Base-by-base conservation (phyloP, 768 basidiomycete genomes). In the Boletus rex-veris region DNA sequence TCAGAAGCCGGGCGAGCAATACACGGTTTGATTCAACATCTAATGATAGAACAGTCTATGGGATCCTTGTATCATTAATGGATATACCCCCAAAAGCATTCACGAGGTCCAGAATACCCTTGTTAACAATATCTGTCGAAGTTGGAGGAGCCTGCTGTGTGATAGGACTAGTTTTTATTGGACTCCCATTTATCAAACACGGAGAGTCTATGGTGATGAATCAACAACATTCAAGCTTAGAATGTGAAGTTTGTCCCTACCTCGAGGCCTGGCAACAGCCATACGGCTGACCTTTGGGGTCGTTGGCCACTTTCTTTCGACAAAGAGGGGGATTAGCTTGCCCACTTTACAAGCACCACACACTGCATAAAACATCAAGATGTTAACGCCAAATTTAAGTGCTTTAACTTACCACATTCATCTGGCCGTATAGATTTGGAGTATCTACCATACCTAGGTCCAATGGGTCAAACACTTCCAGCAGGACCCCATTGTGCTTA, bases 371-470 rank as follows among this genome's bases (percentile, higher is more conserved):
- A 30, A 28, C 3, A 42, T 39, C 16, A 19, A 15, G 18, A 18
- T 45, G 45, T 35, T 12, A 26, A 8, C 16, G 9, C n/a, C 21
- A 18, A 21, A 26, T 45, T 8, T 16, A 18, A 41, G 10, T 5
- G 11, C 5, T 49, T 40, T 36, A 24, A 75, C 83, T 57, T 57
- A 86, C 87, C 74, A 50, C 80, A 82, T 74, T 84, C 79, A 31
- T 83, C 78, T 14, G 84, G 77, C 14, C 76, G 74, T 58, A 89
- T 89, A 18, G 87, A 89, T 55, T 85, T 90, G 64, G 80, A 85
- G 61, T 83, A 82, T 31, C 88, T 80, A 15, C 88, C 88, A 61
- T 90, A 90, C 48, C 88, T 89, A 57, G 18, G 28, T 36, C 37
- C 10, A 40, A 26, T 24, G 36, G 18, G 40, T 63, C 45, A 57